Evolutionary conservation across 805 yeast species (phyloP), one percentile per base, ranked within the genome.

Genomic region (Yarrowia divulgata): DNA sequence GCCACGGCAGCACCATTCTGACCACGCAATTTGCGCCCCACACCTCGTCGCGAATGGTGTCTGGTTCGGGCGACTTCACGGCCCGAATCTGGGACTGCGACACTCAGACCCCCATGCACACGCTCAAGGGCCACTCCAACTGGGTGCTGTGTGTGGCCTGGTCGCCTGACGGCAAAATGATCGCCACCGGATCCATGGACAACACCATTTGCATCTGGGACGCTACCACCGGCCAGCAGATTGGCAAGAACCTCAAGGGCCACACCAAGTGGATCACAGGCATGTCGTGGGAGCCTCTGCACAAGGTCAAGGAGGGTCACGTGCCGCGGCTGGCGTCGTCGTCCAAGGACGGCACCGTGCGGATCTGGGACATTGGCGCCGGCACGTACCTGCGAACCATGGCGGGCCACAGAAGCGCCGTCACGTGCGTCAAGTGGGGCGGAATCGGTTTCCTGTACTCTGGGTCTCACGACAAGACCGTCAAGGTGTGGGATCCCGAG

Each of bases 181-280:
- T 95, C 58, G 99, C 99, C 13, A 94, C 99, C 0, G 99, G 98
- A 0, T 88, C 97, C 34, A 93, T 92, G 97, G 99, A 95, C 76
- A 87, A 85, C 75, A 90, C 97, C 4, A 83, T 95, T 29, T 84
- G 97, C 74, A 78, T 95, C 42, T 95, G 98, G 98, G 93, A 91
- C 71, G 84, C 91, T 2, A 81, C 80, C 14, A 84, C 87, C 14
- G 98, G 98, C 16, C 84, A 84, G 72, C 85, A 89, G 7, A 70
- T 90, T 14, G 97, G 97, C 12, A 84, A 84, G 64, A 85, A 96
- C 0, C 79, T 94, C 73, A 77, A 79, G 39, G 98, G 98, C 1
- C 99, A 95, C 75, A 75, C 85, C 18, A 93, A 94, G 78, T 94
- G 97, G 94, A 88, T 95, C 55, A 89, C 97, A 0, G 87, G 96